Evolutionary conservation across 768 basidiomycete species (phyloP).

Genomic region (Trametes villosa): DNA sequence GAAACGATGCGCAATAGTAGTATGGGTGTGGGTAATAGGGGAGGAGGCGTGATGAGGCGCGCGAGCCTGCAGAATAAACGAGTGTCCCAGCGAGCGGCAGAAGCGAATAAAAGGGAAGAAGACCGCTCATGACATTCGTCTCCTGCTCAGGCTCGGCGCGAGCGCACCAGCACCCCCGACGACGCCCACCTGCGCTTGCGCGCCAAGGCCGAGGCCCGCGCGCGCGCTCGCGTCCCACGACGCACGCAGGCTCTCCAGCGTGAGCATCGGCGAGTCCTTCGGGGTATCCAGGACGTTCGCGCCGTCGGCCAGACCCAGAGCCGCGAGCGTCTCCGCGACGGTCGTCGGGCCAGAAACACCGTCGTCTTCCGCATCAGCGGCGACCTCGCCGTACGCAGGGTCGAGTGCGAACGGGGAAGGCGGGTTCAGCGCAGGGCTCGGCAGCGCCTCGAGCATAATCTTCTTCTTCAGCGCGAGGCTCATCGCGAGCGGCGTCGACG

Average conservation of each 20-base stretch:
- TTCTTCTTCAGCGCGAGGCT: constrained; percentile 17
- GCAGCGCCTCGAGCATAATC: constrained; percentile 32
- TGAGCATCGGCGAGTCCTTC: constrained; percentile 15
- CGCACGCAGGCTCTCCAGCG: constrained; percentile 16
- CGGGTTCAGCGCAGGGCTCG: constrained; percentile 32
- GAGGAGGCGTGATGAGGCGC: not conserved
- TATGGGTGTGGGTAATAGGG: not conserved
- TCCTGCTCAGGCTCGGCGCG: constrained; percentile 12
- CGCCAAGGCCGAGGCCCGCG: constrained; percentile 2
- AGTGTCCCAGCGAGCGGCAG: too few species aligned
- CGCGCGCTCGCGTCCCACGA: constrained; percentile 17
- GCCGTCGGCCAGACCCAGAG: not conserved
- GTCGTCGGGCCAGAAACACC: not conserved
- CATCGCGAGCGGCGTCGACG: constrained; percentile 13
- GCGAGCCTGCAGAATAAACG: too few species aligned
- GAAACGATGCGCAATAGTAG: not conserved
- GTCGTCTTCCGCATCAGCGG: not conserved
- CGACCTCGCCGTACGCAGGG: constrained; percentile 10
- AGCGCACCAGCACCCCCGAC: not conserved
- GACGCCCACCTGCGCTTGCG: not conserved
- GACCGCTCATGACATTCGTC: constrained; percentile 12
- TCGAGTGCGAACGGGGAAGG: constrained; percentile 35
- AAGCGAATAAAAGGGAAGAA: too few species aligned
- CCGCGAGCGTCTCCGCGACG: not conserved
- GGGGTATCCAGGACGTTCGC: not conserved